Evolutionary conservation across 176 grass and related monocot genomes (phyloP).

Genomic region (Saccharum officinarum): DNA sequence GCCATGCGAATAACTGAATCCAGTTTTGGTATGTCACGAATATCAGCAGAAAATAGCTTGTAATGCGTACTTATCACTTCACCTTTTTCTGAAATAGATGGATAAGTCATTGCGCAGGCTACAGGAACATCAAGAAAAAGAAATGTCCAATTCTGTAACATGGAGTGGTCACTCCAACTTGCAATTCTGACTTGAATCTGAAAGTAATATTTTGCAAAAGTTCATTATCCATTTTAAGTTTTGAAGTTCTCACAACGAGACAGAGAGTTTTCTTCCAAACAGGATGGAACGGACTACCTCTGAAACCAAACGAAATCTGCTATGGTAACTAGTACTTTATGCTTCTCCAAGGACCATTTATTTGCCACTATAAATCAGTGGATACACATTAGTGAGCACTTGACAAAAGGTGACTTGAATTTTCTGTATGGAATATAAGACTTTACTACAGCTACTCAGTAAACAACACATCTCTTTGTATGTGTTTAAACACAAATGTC

Average conservation of each 20-base stretch:
- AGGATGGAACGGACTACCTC: not conserved
- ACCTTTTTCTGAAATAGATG: conserved; percentile 74
- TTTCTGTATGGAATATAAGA: not conserved
- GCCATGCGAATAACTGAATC: conserved; percentile 69
- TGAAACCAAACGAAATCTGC: conserved; percentile 3
- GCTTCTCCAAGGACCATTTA: not conserved
- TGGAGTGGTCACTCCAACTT: not conserved
- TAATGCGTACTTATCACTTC: conserved; percentile 81
- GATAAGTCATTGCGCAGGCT: conserved; percentile 19
- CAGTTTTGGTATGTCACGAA: conserved; percentile 74
- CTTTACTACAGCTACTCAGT: not conserved
- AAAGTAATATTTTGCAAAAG: not conserved
- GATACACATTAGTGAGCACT: not conserved
- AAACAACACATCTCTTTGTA: not conserved
- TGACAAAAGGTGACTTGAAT: not conserved
- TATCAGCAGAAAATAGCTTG: conserved; percentile 87
- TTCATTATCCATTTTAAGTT: not conserved
- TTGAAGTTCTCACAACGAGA: not conserved
- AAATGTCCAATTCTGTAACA: not conserved
- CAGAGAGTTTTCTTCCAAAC: not conserved
- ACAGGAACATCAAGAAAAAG: not conserved
- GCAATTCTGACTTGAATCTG: not conserved
- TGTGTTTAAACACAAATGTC: conserved; percentile 15
- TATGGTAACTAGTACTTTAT: not conserved
- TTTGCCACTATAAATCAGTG: not conserved